phyloP scores from a whole-genome alignment of 768 basidiomycete species.

The Stropharia rugosoannulata region DNA sequence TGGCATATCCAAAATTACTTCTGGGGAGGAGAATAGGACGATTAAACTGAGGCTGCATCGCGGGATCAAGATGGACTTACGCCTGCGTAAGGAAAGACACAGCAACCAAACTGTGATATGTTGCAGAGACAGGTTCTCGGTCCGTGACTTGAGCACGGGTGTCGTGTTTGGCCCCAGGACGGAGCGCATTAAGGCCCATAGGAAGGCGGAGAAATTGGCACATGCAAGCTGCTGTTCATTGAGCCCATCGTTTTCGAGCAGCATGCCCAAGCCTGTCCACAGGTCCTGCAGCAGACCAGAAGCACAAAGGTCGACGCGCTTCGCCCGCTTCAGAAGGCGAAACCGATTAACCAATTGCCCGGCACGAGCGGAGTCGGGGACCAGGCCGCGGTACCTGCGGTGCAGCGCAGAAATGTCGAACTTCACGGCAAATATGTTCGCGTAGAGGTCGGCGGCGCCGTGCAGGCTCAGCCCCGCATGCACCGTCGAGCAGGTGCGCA shows the following conservation, averaged over 20 bases:
- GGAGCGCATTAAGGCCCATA: slow-evolving; percentile 29
- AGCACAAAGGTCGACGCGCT: slow-evolving; percentile 30
- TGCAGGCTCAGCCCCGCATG: slow-evolving; percentile 40
- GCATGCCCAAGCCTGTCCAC: slow-evolving; percentile 59
- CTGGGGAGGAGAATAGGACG: slow-evolving; percentile 16
- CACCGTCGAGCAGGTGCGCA: slow-evolving; percentile 44
- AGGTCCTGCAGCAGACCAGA: slow-evolving; percentile 41
- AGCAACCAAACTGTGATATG: slow-evolving; percentile 39
- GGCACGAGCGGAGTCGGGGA: slow-evolving; percentile 43
- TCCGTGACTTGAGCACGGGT: slow-evolving; percentile 7
- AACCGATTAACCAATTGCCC: slow-evolving; percentile 48
- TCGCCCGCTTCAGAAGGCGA: slow-evolving; percentile 47
- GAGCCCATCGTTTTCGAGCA: slow-evolving; percentile 52
- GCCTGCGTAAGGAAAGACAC: slow-evolving; percentile 35
- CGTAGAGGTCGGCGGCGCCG: slow-evolving; percentile 54
- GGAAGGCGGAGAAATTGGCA: slow-evolving; percentile 38
- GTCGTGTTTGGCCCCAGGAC: slow-evolving; percentile 1
- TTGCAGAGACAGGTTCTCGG: slow-evolving; percentile 19
- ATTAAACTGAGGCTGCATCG: slow-evolving; percentile 11
- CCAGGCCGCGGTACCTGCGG: slow-evolving; percentile 19
- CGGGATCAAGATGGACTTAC: slow-evolving; percentile 28
- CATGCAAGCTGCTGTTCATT: slow-evolving; percentile 45
- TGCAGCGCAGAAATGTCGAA: slow-evolving; percentile 40
- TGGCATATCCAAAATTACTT: slow-evolving; percentile 35
- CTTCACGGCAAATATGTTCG: slow-evolving; percentile 47